Base-by-base conservation (phyloP, 768 basidiomycete genomes). In the Tephrocybe sp. region DNA sequence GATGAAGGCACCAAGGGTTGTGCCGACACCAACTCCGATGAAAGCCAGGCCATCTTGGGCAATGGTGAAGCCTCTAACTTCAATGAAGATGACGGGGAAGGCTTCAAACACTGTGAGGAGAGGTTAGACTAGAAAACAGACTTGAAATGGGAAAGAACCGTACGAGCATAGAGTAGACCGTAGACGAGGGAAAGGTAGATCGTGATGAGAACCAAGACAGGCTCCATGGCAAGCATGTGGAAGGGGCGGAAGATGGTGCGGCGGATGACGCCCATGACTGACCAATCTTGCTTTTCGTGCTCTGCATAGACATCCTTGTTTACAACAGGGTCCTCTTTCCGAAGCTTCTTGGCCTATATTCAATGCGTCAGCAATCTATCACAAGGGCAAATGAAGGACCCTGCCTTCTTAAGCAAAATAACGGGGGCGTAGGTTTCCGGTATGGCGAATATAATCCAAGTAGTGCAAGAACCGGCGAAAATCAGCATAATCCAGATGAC, bases 401-500 rank as follows among this genome's bases (percentile, higher is more conserved):
- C 14, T 19, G 68, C 70, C 57, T 77, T 80, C 40, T 72, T 65
- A 13, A 69, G 65, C 4, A 89, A 72, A 8, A 87, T 63, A 9
- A 84, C 70, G 0, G 87, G 85, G 0, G 78, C 80, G 56, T 82
- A 88, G 9, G 87, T 87, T 66, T 89, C 87, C 0, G 84, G 84
- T 0, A 86, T 67, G 51, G 76, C 61, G 23, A 80, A 47, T 17
- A 78, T 48, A 31, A 72, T 65, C 43, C 80, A 53, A 10, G 73
- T 6, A 3, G 77, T 78, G 60, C 82, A 82, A 5, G 63, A 60
- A 0, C 75, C 79, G 0, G 82, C 78, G 53, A 84, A 81, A 13
- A 84, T 78, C 73, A 84, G 78, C 78, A 80, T 81, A 48, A 85
- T 73, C 81, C 84, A 86, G 68, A 82, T 87, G 1, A 85, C 72